Conservation (phyloP, 352 stramenopile genomes). For the Plasmopara halstedii region DNA sequence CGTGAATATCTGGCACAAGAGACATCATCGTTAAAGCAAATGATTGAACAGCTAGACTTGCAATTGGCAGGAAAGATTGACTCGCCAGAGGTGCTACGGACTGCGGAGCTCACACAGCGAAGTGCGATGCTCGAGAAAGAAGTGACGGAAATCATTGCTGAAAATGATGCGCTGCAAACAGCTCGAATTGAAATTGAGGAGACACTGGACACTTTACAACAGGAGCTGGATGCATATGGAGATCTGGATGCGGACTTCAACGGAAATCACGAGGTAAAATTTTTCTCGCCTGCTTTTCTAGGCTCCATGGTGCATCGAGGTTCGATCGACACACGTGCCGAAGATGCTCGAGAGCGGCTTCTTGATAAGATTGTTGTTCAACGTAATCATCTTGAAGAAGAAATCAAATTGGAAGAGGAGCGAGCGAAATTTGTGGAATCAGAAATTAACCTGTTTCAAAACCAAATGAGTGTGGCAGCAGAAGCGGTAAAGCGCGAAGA, state of each 20-base stretch:
- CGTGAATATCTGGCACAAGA: slow-evolving; percentile 50
- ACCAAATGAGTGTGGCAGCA: slow-evolving; percentile 56
- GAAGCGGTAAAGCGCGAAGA: slow-evolving; percentile 63
- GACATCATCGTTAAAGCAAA: slow-evolving; percentile 36
- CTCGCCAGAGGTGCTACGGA: slow-evolving; percentile 55
- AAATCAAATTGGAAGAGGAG: slow-evolving; percentile 55
- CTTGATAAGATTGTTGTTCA: slow-evolving; percentile 52
- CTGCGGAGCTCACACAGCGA: slow-evolving; percentile 40
- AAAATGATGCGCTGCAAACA: slow-evolving; percentile 60
- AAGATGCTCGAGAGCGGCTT: slow-evolving; percentile 50
- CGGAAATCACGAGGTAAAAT: slow-evolving; percentile 43
- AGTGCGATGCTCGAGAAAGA: slow-evolving; percentile 61
- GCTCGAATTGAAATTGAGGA: slow-evolving; percentile 45
- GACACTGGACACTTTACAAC: slow-evolving; percentile 46
- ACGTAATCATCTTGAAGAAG: slow-evolving; percentile 41
- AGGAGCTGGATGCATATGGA: slow-evolving; percentile 54
- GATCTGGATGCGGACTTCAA: slow-evolving; percentile 42
- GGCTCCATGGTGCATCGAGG: slow-evolving; percentile 48
- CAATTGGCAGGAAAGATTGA: slow-evolving; percentile 50
- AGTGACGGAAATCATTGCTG: slow-evolving; percentile 56
- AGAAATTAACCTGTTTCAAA: slow-evolving; percentile 58
- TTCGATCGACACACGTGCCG: slow-evolving; percentile 52
- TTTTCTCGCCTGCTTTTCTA: slow-evolving; percentile 64
- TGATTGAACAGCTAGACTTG: slow-evolving; percentile 53
- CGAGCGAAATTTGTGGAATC: slow-evolving; percentile 43